Conservation (phyloP, 495 filamentous ascomycete species). For the Acidiella bohemica region DNA sequence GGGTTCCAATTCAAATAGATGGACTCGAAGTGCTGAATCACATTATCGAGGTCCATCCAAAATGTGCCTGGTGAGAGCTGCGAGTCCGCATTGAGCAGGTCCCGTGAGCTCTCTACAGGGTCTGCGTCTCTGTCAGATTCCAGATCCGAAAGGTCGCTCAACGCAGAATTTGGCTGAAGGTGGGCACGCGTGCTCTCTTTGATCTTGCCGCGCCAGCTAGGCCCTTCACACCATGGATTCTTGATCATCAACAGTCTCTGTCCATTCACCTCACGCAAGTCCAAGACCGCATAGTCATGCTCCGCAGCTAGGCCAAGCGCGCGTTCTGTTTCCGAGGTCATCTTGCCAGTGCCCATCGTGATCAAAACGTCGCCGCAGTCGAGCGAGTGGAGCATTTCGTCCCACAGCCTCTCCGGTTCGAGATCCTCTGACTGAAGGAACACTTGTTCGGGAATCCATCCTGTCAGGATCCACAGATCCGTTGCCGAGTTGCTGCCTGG, state of each 20-base stretch:
- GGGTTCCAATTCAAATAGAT: slow-evolving; percentile 98
- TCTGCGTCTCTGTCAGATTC: slow-evolving; percentile 1
- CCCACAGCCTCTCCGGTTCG: slow-evolving; percentile 63
- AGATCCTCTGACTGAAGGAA: slow-evolving; percentile 73
- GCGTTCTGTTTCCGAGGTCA: slow-evolving; percentile 58
- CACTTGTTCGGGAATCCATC: slow-evolving; percentile 94
- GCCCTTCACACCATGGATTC: slow-evolving; percentile 86
- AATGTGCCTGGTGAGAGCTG: slow-evolving; percentile 54
- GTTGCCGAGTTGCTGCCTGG: slow-evolving; percentile 97
- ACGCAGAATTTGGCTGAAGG: background rate
- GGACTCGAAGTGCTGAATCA: slow-evolving; percentile 83
- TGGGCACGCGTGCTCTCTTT: background rate
- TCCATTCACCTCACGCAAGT: slow-evolving; percentile 54
- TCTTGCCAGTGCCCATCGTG: slow-evolving; percentile 76
- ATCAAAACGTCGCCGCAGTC: slow-evolving; percentile 69
- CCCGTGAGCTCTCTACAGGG: slow-evolving; percentile 10
- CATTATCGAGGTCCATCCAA: slow-evolving; percentile 78
- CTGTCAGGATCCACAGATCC: slow-evolving; percentile 77
- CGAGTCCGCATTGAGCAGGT: slow-evolving; percentile 19
- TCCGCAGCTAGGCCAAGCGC: slow-evolving; percentile 70
- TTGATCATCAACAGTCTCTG: slow-evolving; percentile 67
- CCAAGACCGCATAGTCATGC: slow-evolving; percentile 86
- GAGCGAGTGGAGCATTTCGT: slow-evolving; percentile 59
- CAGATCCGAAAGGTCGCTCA: background rate
- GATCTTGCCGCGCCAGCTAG: slow-evolving; percentile 45